These are phyloP conservation scores for Hyparrhenia diplandra DNA, from an alignment of 176 grass and related monocot genomes.

Conservation along the genomic window DNA sequence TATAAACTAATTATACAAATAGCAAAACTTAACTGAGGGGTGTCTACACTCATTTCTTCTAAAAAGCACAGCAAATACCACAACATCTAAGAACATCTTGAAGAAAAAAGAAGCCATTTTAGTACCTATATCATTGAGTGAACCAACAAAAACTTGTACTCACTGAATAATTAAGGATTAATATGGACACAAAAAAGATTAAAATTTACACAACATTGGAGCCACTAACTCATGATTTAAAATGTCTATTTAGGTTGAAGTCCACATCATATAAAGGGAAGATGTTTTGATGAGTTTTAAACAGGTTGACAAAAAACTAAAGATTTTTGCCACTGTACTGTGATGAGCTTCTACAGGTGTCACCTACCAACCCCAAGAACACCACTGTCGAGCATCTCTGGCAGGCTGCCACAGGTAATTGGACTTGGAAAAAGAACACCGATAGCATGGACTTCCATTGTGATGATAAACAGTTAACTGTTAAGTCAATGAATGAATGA, in stretches of 20 bases:
- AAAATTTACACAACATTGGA: not conserved
- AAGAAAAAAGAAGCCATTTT: not conserved
- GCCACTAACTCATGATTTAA: not conserved
- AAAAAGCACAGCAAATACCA: not conserved
- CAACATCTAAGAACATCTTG: not conserved
- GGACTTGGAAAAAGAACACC: slow-evolving; percentile 91
- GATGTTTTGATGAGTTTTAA: not conserved
- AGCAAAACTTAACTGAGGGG: slow-evolving; percentile 1
- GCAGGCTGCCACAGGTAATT: slow-evolving; percentile 71
- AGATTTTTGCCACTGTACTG: not conserved
- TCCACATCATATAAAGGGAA: not conserved
- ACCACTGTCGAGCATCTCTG: slow-evolving; percentile 93
- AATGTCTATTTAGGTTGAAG: not conserved
- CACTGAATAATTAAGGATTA: not conserved
- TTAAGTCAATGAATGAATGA: slow-evolving; percentile 31
- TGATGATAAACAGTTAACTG: slow-evolving; percentile 93
- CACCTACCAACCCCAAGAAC: slow-evolving; percentile 91
- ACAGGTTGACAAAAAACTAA: not conserved
- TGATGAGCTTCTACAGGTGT: not conserved
- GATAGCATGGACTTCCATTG: slow-evolving; percentile 93
- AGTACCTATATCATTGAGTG: not conserved
- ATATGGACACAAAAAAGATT: slow-evolving; percentile 3
- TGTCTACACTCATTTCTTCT: not conserved
- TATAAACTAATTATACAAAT: not conserved
- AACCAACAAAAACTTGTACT: not conserved